Evolutionary conservation across 768 basidiomycete genomes (phyloP).

Genomic region (Galerina sulciceps): DNA sequence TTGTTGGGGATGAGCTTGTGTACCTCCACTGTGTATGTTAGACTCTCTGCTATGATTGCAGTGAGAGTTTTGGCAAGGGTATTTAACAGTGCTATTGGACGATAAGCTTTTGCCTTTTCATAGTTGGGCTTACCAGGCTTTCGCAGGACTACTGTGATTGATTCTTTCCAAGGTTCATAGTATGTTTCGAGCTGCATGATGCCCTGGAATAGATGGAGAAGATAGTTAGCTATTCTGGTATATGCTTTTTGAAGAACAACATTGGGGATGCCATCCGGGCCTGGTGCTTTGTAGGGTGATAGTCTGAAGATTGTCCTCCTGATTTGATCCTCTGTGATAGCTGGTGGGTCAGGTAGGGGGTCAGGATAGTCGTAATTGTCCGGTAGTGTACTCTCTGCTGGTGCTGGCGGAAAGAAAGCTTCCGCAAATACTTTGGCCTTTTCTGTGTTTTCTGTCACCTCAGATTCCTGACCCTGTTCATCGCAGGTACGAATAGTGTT

Average conservation of each 20-base stretch:
- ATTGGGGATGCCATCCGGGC: conserved; percentile 30
- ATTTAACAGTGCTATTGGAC: conserved; percentile 40
- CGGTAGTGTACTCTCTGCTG: background rate
- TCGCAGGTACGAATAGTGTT: too few species aligned
- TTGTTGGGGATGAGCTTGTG: conserved; percentile 34
- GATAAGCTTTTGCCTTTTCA: conserved; percentile 31
- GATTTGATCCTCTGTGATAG: conserved; percentile 8
- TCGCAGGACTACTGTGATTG: conserved; percentile 28
- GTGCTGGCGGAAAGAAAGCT: conserved; percentile 16
- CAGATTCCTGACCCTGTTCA: conserved; percentile 11
- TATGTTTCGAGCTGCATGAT: conserved; percentile 1
- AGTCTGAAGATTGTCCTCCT: background rate
- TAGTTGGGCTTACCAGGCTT: conserved; percentile 43
- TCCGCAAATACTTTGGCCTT: conserved; percentile 11
- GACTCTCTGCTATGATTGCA: conserved; percentile 22
- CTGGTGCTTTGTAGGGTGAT: conserved; percentile 20
- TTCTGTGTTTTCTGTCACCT: conserved; percentile 4
- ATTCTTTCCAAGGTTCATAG: conserved; percentile 20
- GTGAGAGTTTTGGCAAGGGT: conserved; percentile 34
- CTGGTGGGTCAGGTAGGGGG: conserved; percentile 1
- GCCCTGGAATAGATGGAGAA: conserved; percentile 20
- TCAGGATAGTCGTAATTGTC: background rate
- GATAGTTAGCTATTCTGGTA: conserved; percentile 10
- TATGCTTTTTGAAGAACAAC: conserved; percentile 19
- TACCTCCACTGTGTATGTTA: conserved; percentile 29